Percentiles rank a stretch among this genome's conserved stretches.
Evolutionary conservation across 83 land plant genomes (phyloP).

Genomic region (Thuja plicata): DNA sequence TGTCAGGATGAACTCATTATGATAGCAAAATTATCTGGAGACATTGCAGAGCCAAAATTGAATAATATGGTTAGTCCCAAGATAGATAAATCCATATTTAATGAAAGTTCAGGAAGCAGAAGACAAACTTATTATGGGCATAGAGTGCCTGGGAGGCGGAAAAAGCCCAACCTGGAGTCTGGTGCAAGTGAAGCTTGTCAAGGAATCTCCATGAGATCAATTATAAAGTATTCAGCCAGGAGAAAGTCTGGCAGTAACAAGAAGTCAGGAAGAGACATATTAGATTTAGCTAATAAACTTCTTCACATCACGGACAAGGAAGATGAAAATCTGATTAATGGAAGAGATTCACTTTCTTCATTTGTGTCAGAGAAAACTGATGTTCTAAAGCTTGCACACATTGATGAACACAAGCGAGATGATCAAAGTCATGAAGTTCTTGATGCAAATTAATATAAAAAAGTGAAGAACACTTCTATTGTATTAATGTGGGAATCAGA

Average conservation of each 20-base stretch:
- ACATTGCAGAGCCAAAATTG: conserved; percentile 3
- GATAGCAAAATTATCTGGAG: conserved; percentile 30
- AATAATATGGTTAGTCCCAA: conserved; percentile 43
- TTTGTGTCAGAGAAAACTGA: background rate
- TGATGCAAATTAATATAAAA: background rate
- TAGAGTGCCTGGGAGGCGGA: conserved; percentile 6
- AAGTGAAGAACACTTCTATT: background rate
- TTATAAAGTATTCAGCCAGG: background rate
- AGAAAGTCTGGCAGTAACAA: background rate
- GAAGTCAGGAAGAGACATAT: background rate
- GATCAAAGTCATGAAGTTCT: background rate
- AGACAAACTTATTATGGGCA: conserved; percentile 50
- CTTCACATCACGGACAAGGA: background rate
- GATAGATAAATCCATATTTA: conserved; percentile 60
- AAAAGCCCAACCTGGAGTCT: background rate
- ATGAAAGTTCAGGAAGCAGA: conserved; percentile 71
- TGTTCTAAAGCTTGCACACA: background rate
- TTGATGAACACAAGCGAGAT: background rate
- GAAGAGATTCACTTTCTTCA: background rate
- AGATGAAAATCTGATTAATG: background rate
- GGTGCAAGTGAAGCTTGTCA: background rate
- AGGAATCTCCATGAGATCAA: conserved; percentile 2
- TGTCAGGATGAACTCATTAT: conserved; percentile 45
- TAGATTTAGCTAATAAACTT: conserved; percentile 3
- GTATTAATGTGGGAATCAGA: background rate